Percentiles rank a stretch among this genome's conserved stretches.
These are phyloP conservation scores for Pseudonectria foliicola DNA, from an alignment of 2,329 filamentous ascomycete genomes.

Conservation along the genomic window DNA sequence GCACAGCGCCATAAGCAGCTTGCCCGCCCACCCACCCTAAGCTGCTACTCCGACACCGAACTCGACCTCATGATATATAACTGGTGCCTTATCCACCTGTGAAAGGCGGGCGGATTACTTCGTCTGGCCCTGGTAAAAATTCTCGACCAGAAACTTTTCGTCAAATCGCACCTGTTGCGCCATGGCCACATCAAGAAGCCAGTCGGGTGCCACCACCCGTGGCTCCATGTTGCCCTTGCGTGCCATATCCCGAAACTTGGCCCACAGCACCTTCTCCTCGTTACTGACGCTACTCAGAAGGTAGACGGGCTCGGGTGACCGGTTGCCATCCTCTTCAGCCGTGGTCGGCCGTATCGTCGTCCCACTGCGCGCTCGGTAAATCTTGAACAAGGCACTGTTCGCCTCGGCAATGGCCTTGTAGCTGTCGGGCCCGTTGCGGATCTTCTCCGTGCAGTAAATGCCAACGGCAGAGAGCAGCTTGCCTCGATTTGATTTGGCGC, in stretches of 20 bases:
- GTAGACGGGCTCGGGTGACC: slow-evolving; percentile 67
- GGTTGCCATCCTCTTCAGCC: slow-evolving; percentile 55
- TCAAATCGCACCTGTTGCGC: slow-evolving; percentile 69
- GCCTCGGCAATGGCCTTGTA: slow-evolving; percentile 80
- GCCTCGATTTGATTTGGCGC: slow-evolving; percentile 70
- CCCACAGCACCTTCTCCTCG: slow-evolving; percentile 70
- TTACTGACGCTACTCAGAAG: slow-evolving; percentile 63
- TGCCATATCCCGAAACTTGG: slow-evolving; percentile 73
- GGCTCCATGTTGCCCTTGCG: slow-evolving; percentile 70
- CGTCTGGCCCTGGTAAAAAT: slow-evolving; percentile 30
- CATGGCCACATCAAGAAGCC: slow-evolving; percentile 87
- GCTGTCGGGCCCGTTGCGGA: slow-evolving; percentile 75
- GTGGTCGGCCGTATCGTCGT: slow-evolving; percentile 59
- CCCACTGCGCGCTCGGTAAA: slow-evolving; percentile 68
- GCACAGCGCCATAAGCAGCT: too few relatives aligned
- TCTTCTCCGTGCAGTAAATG: slow-evolving; percentile 76
- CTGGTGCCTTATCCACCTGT: too few relatives aligned
- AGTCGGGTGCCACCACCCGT: slow-evolving; percentile 76
- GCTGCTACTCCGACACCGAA: slow-evolving; percentile 7
- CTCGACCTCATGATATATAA: too few relatives aligned
- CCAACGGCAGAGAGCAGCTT: slow-evolving; percentile 67
- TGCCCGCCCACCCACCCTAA: too few relatives aligned
- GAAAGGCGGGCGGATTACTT: too few relatives aligned
- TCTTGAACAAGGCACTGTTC: slow-evolving; percentile 77
- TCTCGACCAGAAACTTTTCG: slow-evolving; percentile 50